Conservation (phyloP, 768 basidiomycete species). For the Lactarius sp. region DNA sequence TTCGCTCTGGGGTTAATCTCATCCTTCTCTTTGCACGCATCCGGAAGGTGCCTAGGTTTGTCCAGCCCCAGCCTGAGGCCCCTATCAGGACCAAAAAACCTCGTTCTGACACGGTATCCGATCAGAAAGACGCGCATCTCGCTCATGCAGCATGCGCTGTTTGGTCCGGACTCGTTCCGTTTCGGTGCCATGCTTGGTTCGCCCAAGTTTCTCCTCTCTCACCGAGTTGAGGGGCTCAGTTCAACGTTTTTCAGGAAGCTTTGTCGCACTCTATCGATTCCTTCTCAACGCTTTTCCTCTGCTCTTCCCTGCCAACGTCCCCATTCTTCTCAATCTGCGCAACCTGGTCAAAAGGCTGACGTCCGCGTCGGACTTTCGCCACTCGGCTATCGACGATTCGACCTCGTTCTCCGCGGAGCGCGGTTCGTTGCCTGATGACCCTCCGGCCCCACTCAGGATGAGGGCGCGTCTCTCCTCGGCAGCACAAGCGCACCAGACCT, state of each 20-base stretch:
- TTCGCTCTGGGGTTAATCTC: constrained; percentile 80
- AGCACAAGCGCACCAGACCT: constrained; percentile 55
- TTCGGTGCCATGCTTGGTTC: constrained; percentile 86
- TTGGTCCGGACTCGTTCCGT: constrained; percentile 75
- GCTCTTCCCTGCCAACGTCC: constrained; percentile 42
- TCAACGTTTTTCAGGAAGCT: constrained; percentile 48
- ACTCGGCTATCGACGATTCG: constrained; percentile 26
- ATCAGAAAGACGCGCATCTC: constrained; percentile 57
- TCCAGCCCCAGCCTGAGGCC: not conserved
- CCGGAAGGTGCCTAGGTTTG: constrained; percentile 33
- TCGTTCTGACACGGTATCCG: not conserved
- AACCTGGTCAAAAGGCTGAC: constrained; percentile 9
- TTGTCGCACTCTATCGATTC: constrained; percentile 73
- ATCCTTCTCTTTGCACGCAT: constrained; percentile 70
- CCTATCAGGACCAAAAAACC: no score
- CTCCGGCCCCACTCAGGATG: not conserved
- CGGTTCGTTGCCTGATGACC: constrained; percentile 16
- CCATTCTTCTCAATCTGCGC: constrained; percentile 23
- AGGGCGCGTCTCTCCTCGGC: constrained; percentile 56
- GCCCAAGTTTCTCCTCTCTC: not conserved
- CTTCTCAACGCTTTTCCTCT: constrained; percentile 75
- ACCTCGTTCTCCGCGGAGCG: constrained; percentile 11
- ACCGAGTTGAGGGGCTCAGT: not conserved
- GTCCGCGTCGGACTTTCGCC: constrained; percentile 7
- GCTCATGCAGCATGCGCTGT: constrained; percentile 76